phyloP scores from a whole-genome alignment of 2,329 filamentous ascomycete genomes.

The Fusarium sp. region DNA sequence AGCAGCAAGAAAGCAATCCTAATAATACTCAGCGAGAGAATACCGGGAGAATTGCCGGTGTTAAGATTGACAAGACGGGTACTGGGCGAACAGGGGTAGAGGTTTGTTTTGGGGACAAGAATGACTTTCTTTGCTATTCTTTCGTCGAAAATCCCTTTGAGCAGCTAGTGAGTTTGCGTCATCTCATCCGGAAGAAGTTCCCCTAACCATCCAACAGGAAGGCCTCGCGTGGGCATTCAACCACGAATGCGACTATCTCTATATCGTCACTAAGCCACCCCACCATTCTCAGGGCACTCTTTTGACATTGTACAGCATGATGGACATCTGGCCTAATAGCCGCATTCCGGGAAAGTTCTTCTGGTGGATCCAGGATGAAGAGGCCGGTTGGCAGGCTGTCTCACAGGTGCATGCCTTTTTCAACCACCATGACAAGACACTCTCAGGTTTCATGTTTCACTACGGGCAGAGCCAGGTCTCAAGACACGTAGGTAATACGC shows the following conservation, averaged over 20 bases:
- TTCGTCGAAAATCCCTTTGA: slow-evolving; percentile 3
- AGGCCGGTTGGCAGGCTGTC: background rate
- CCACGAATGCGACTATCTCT: background rate
- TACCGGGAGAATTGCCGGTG: background rate
- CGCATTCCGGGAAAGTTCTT: slow-evolving; percentile 4
- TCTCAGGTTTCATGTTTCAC: slow-evolving; percentile 7
- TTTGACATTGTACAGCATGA: background rate
- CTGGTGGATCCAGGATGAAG: slow-evolving; percentile 1
- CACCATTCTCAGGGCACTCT: background rate
- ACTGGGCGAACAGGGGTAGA: background rate
- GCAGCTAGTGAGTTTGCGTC: background rate
- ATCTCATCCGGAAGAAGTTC: background rate
- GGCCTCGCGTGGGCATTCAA: slow-evolving; percentile 1
- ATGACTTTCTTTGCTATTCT: background rate
- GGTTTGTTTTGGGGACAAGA: background rate
- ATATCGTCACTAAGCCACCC: background rate
- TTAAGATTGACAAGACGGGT: slow-evolving; percentile 2
- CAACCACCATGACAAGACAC: fast-evolving
- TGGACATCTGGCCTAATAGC: background rate
- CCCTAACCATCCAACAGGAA: background rate
- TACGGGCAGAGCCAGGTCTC: background rate
- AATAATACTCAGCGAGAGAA: background rate
- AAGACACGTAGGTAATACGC: background rate
- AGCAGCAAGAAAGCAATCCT: background rate
- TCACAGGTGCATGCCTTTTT: slow-evolving; percentile 2